phyloP scores from a whole-genome alignment of 2,329 filamentous ascomycete species.

The Alternaria alternata region DNA sequence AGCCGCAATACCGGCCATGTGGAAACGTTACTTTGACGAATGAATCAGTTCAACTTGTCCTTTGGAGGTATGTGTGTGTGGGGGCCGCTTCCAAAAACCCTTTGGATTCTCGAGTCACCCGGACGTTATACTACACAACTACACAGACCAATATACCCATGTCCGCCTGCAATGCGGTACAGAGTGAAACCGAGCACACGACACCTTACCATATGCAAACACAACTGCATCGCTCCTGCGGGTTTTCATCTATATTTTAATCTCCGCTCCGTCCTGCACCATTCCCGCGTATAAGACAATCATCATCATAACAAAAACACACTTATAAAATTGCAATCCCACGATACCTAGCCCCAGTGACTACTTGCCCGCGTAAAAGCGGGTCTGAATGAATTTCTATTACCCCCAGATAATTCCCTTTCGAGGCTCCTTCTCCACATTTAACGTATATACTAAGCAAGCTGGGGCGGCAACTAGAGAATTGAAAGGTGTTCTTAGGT shows the following conservation, averaged over 20 bases:
- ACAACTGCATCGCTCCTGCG: neutral
- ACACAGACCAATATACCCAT: neutral
- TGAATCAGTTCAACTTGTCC: neutral
- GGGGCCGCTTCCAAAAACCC: neutral
- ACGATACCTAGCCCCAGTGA: neutral
- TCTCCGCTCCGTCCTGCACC: neutral
- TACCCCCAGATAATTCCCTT: conserved; percentile 6
- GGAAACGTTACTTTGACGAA: neutral
- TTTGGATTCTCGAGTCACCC: neutral
- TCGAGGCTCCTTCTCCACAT: neutral
- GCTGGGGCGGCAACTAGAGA: neutral
- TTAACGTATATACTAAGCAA: neutral
- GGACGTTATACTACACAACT: neutral
- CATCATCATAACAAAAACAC: neutral
- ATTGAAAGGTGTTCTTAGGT: conserved; percentile 1
- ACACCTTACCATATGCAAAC: neutral
- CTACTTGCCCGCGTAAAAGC: neutral
- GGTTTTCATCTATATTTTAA: neutral
- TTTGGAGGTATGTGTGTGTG: neutral
- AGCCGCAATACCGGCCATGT: neutral
- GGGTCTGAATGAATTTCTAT: neutral
- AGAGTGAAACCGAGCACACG: neutral
- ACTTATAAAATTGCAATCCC: neutral
- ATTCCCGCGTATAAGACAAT: no score
- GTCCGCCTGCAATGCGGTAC: neutral